A percentile compares a stretch with the other conserved stretches of the same genome.
These are phyloP conservation scores for Debaryomycetaceae sp. DNA, from an alignment of 1,139 yeast species.

Conservation along the genomic window DNA sequence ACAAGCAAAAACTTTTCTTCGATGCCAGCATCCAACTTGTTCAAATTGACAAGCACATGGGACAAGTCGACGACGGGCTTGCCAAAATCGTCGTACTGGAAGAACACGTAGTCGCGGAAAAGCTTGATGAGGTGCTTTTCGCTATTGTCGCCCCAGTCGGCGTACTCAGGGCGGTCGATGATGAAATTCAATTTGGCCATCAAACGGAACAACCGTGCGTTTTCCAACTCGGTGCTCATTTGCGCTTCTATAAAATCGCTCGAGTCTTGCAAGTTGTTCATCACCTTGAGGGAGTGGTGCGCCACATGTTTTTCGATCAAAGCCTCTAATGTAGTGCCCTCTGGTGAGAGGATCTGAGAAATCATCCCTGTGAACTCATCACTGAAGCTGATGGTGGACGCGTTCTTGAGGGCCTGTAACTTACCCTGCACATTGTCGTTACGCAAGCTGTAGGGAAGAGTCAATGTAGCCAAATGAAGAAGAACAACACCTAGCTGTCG, in stretches of 20 bases:
- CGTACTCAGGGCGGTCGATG: conserved; percentile 68
- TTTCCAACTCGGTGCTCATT: conserved; percentile 74
- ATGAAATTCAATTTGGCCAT: conserved; percentile 78
- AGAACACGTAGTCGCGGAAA: conserved; percentile 83
- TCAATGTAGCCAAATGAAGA: conserved; percentile 48
- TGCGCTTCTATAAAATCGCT: conserved; percentile 67
- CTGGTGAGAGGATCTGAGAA: conserved; percentile 11
- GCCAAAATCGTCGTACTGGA: conserved; percentile 75
- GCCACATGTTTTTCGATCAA: conserved; percentile 32
- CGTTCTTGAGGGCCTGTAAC: conserved; percentile 14
- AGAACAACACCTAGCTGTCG: conserved; percentile 55
- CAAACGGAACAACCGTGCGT: conserved; percentile 80
- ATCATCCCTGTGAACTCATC: conserved; percentile 20
- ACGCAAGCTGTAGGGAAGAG: conserved; percentile 30
- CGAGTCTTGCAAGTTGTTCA: conserved; percentile 55
- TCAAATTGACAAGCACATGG: conserved; percentile 72
- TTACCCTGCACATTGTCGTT: conserved; percentile 8
- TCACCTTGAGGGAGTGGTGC: conserved; percentile 36
- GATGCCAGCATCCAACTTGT: conserved; percentile 89
- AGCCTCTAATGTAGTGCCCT: conserved; percentile 18
- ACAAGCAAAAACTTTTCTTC: conserved; percentile 79
- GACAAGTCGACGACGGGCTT: conserved; percentile 78
- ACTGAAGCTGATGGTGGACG: conserved; percentile 16
- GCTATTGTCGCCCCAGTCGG: conserved; percentile 72
- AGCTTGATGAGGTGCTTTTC: conserved; percentile 70